These are phyloP conservation scores for Candida mesenterica DNA, from an alignment of 1,139 yeast genomes.

Conservation along the genomic window DNA sequence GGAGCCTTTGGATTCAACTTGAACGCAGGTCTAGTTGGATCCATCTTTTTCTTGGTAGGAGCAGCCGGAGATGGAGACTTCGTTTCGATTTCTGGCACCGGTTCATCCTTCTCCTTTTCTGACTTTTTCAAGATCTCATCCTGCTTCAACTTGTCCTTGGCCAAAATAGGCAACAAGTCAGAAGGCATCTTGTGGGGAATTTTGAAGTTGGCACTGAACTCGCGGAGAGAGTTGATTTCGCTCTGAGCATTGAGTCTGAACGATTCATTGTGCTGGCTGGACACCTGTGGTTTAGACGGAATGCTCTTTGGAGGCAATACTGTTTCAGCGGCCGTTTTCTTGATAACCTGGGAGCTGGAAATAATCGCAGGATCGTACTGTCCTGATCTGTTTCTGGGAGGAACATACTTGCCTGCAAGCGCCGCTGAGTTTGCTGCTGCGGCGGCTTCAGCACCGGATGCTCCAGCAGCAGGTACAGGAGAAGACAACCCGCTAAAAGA, in stretches of 20 bases:
- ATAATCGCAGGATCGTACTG: conserved; percentile 80
- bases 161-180: conserved; percentile 72
- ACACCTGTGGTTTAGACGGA: conserved; percentile 34
- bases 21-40: conserved; percentile 57
- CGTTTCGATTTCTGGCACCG: conserved; percentile 5
- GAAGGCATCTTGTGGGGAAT: conserved; percentile 71
- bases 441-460: conserved; percentile 4
- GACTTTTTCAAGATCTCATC: conserved; percentile 51
- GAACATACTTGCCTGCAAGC: conserved; percentile 45
- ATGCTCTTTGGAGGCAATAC: conserved; percentile 9
- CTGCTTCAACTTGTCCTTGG: conserved; percentile 66
- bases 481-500: conserved; percentile 16
- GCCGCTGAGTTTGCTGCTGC: neutral
- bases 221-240: conserved; percentile 76
- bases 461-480: conserved; percentile 7
- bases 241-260: conserved; percentile 56
- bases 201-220: conserved; percentile 81
- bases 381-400: conserved; percentile 67
- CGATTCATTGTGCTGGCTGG: conserved; percentile 31
- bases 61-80: conserved; percentile 4
- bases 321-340: conserved; percentile 1
- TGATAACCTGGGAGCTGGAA: conserved; percentile 32
- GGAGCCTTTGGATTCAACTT: conserved; percentile 73
- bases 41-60: conserved; percentile 44
- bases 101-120: conserved; percentile 5